These are phyloP conservation scores for Schrenkiella parvula DNA, from an alignment of 345 rosid species.

Conservation along the genomic window DNA sequence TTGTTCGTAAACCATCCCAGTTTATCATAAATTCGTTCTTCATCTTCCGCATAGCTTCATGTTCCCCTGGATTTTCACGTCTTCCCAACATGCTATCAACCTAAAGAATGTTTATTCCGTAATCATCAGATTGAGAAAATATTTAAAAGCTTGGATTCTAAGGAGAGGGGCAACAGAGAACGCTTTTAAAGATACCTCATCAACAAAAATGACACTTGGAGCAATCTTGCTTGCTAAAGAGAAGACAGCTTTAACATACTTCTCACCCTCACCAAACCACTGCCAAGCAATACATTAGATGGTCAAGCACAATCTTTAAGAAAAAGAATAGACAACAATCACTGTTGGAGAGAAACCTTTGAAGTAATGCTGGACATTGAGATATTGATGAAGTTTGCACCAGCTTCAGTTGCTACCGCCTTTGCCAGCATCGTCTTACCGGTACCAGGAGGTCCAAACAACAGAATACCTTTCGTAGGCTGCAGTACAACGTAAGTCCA, in stretches of 20 bases:
- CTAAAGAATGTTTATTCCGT: constrained; percentile 33
- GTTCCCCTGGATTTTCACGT: constrained; percentile 98
- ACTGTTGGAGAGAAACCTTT: constrained; percentile 49
- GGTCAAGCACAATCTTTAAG: neutral
- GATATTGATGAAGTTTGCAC: constrained; percentile 97
- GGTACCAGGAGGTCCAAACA: constrained; percentile 99
- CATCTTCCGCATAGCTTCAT: constrained; percentile 99
- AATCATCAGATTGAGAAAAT: neutral
- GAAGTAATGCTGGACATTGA: constrained; percentile 99
- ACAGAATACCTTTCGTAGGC: constrained; percentile 98
- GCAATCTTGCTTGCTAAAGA: constrained; percentile 98
- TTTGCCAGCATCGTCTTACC: constrained; percentile 99
- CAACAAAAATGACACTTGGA: constrained; percentile 94
- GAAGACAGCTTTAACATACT: constrained; percentile 96
- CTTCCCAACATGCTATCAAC: constrained; percentile 99
- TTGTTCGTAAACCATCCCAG: constrained; percentile 97
- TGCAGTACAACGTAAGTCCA: constrained; percentile 28
- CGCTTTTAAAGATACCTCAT: constrained; percentile 62
- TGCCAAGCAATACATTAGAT: constrained; percentile 38
- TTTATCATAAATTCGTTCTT: constrained; percentile 99
- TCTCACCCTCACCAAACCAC: constrained; percentile 99
- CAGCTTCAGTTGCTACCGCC: constrained; percentile 99
- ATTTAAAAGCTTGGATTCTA: neutral
- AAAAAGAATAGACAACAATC: neutral
- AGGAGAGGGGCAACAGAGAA: neutral